Evolutionary conservation across 139 green algal species (phyloP).

Genomic region (Mychonastes homosphaera): DNA sequence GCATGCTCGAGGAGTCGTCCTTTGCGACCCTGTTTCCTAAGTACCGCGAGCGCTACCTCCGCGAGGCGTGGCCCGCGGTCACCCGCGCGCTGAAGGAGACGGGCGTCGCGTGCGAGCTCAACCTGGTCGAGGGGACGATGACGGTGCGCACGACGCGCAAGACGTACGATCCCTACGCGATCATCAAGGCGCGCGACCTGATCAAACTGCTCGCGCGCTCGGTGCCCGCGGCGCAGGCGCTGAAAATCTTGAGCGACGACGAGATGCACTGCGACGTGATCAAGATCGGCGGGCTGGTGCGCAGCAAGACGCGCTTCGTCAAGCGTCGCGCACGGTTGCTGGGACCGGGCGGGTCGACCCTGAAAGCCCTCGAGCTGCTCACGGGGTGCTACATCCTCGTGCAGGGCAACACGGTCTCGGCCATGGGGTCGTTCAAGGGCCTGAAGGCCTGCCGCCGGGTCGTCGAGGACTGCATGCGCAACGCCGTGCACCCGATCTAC

Average conservation of each 20-base stretch:
- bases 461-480: conserved; percentile 92
- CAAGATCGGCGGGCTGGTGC: conserved; percentile 85
- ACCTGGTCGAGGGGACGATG: conserved; percentile 96
- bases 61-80: conserved; percentile 90
- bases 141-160: conserved; percentile 95
- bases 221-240: conserved; percentile 84
- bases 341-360: conserved; percentile 88
- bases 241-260: conserved; percentile 89
- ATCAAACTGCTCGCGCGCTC: conserved; percentile 95
- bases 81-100: conserved; percentile 79
- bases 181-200: conserved; percentile 95
- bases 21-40: conserved; percentile 98
- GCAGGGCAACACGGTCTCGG: conserved; percentile 90
- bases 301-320: conserved; percentile 80
- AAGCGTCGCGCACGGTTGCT: conserved; percentile 92
- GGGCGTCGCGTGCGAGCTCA: conserved; percentile 85
- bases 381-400: conserved; percentile 97
- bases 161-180: conserved; percentile 95
- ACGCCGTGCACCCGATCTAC: conserved; percentile 98
- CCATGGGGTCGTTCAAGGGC: conserved; percentile 89
- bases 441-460: conserved; percentile 87
- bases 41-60: conserved; percentile 96
- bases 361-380: conserved; percentile 98
- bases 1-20: conserved; percentile 91
- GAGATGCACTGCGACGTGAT: conserved; percentile 97